Base-by-base conservation (phyloP, 148 eudicot genomes). In the Nepenthes gracilis region DNA sequence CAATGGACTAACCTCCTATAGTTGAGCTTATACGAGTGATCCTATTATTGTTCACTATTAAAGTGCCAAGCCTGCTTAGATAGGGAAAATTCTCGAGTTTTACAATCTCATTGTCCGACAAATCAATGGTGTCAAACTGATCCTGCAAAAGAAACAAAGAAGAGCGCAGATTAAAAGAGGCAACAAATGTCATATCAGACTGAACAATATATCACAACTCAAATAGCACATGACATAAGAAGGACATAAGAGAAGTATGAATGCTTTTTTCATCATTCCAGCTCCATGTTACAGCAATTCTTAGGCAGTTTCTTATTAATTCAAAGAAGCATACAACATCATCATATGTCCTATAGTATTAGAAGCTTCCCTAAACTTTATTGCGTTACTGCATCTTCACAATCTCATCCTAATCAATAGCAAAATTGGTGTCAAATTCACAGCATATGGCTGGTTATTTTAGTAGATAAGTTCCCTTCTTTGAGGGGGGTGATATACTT, bases 71-170 rank as follows among this genome's bases (percentile, higher is more conserved):
- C 34, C 99, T 80, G 73, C 70, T 81, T 37, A 94, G 71, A 70
- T 77, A 58, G 12, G 99, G 97, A 51, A 94, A 94, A 72, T 89
- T 89, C 60, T 94, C 99, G 37, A 94, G 95, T 70, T 94, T 94
- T 43, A 94, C 99, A 65, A 89, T 94, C 78, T 94, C 99, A 80
- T 94, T 94, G 68, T 94, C 99, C 2, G 99, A 78, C 74, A 94
- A 74, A 77, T 94, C 99, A 71, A 94, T 78, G 32, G 88, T 78
- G 71, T 94, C 99, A 64, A 94, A 94, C 81, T 94, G 97, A 82
- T 94, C 99, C 99, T 93, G 82, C 70, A 59, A 14, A 32, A 5
- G 56, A 45, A 23, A 38, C 61, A 2, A 43, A 2, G 14, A 12
- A 67, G 5, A 43, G 52, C 34, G 2, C 10, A 57, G 11, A 34